Percentiles rank a stretch among this genome's conserved stretches.
These are phyloP conservation scores for Handroanthus guayacan DNA, from an alignment of 257 asterid genomes.

Conservation along the genomic window DNA sequence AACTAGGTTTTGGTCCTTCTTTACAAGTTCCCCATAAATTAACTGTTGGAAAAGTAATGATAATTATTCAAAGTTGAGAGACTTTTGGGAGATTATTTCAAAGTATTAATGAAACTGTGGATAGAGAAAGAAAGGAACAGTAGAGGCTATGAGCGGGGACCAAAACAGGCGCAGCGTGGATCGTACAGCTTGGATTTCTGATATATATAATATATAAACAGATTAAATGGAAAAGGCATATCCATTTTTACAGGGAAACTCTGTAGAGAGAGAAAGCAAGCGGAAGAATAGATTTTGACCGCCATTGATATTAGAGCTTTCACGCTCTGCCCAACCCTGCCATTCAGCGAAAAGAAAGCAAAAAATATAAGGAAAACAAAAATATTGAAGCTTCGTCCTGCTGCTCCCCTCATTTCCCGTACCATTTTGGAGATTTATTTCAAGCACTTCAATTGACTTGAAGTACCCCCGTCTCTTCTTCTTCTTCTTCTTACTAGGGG, in stretches of 20 bases:
- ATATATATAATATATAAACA: not conserved
- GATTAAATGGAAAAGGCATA: conserved; percentile 26
- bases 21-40: too few species aligned
- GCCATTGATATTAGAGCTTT: conserved; percentile 52
- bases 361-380: not conserved
- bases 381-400: conserved; percentile 1
- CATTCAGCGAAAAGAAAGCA: conserved; percentile 7
- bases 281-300: conserved; percentile 41
- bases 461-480: not conserved
- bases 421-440: not conserved
- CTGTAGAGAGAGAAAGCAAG: conserved; percentile 28
- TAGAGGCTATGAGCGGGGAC: conserved; percentile 30
- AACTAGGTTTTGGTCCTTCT: too few species aligned
- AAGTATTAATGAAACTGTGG: not conserved
- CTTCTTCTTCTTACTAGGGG: not conserved
- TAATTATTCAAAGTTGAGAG: too few species aligned
- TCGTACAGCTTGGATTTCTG: conserved; percentile 41
- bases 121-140: not conserved
- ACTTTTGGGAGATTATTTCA: too few species aligned
- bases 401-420: not conserved
- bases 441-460: not conserved
- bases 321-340: conserved; percentile 33
- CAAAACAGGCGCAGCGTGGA: conserved; percentile 50
- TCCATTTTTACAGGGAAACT: conserved; percentile 30
- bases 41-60: too few species aligned